Percentiles rank a stretch among this genome's conserved stretches.
Evolutionary conservation across 2,329 filamentous ascomycete species (phyloP).

Genomic region (Scorias spongiosa): DNA sequence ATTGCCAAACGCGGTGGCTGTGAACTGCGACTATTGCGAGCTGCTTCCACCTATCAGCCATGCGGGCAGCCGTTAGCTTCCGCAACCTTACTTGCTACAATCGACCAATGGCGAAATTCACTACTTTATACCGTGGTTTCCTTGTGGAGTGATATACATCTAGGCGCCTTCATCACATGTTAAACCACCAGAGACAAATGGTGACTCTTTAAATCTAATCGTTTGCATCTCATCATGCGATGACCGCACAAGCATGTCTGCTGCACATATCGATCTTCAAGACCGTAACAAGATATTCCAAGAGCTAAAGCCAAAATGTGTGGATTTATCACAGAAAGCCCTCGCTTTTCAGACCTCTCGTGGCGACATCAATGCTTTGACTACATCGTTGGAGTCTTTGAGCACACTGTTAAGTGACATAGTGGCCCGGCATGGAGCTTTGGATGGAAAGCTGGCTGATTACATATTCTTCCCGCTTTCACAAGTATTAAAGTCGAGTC

Average conservation of each 20-base stretch:
- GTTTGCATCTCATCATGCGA: background rate
- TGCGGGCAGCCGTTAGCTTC: no score
- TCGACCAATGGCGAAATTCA: no score
- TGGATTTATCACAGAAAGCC: conserved; percentile 41
- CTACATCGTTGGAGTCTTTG: conserved; percentile 31
- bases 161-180: no score
- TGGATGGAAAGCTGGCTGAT: conserved; percentile 77
- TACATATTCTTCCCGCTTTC: conserved; percentile 91
- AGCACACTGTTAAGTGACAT: conserved; percentile 24
- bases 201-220: no score
- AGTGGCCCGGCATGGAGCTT: conserved; percentile 17
- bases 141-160: no score
- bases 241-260: background rate
- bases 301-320: conserved; percentile 43
- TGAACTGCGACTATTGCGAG: no score
- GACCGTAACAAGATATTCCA: conserved; percentile 23
- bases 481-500: conserved; percentile 65
- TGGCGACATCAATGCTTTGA: conserved; percentile 30
- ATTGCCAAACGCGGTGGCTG: no score
- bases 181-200: no score
- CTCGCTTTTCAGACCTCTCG: conserved; percentile 34
- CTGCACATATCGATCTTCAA: conserved; percentile 5
- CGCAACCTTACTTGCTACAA: no score
- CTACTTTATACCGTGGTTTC: no score
- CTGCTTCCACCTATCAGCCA: no score